These are phyloP conservation scores for Dictyostelium capitatum DNA, from an alignment of 78 protist genomes.

Conservation along the genomic window DNA sequence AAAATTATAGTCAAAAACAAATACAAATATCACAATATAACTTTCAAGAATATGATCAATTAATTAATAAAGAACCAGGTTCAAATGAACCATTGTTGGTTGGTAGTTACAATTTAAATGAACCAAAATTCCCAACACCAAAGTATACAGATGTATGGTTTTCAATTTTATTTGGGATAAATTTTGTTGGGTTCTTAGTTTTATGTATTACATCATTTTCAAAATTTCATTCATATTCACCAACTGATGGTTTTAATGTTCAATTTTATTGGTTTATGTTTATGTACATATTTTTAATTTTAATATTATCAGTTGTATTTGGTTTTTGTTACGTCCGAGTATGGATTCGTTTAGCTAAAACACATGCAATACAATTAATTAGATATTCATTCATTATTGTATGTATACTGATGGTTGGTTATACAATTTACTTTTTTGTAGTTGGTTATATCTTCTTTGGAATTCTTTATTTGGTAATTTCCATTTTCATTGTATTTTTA, in stretches of 20 bases:
- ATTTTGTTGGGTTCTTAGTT: slow-evolving; percentile 1
- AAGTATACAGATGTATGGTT: slow-evolving; percentile 9
- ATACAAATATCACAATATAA: not conserved
- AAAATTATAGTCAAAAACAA: not conserved
- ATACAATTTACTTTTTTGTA: slow-evolving; percentile 13
- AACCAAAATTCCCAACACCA: slow-evolving; percentile 30
- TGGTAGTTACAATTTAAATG: not conserved
- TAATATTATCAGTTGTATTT: slow-evolving; percentile 4
- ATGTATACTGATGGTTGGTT: not conserved
- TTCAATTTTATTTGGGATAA: slow-evolving; percentile 12
- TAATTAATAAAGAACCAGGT: not conserved
- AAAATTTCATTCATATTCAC: not conserved
- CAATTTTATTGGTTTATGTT: not conserved
- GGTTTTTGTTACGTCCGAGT: not conserved
- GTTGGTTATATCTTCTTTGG: not conserved
- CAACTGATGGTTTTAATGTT: not conserved
- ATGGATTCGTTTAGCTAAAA: slow-evolving; percentile 33
- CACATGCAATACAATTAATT: slow-evolving; percentile 41
- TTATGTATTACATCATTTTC: not conserved
- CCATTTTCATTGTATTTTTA: not conserved
- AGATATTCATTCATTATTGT: slow-evolving; percentile 3
- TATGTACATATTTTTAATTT: not conserved
- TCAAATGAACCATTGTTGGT: not conserved
- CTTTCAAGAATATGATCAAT: not conserved
- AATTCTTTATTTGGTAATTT: not conserved